Conservation (phyloP, 805 yeast species). For the Zygoascus bituminiphila region DNA sequence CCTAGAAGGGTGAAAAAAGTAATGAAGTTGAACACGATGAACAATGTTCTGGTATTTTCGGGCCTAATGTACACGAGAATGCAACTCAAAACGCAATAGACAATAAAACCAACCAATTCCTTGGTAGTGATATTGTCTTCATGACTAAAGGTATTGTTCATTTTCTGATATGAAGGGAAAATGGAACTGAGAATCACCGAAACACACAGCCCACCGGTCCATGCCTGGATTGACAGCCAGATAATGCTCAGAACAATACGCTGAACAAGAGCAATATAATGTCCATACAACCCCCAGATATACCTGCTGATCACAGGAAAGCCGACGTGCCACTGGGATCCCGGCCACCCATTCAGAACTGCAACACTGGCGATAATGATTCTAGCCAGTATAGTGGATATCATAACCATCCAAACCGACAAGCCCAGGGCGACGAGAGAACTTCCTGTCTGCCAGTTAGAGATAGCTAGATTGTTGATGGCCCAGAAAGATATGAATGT, state of each 20-base stretch:
- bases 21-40: slow-evolving; percentile 32
- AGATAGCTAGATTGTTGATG: slow-evolving; percentile 28
- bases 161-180: slow-evolving; percentile 26
- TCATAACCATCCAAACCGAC: slow-evolving; percentile 38
- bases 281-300: slow-evolving; percentile 41
- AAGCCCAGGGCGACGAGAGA: slow-evolving; percentile 38
- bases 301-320: slow-evolving; percentile 39
- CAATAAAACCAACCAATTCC: slow-evolving; percentile 36
- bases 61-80: slow-evolving; percentile 15
- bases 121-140: slow-evolving; percentile 28
- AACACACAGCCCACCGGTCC: slow-evolving; percentile 39
- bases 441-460: slow-evolving; percentile 37
- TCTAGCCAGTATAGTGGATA: slow-evolving; percentile 36
- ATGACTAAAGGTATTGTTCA: slow-evolving; percentile 34
- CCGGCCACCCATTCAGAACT: slow-evolving; percentile 39
- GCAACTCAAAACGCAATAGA: slow-evolving; percentile 25
- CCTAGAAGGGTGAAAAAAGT: slow-evolving; percentile 30
- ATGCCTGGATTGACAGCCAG: slow-evolving; percentile 41
- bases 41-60: slow-evolving; percentile 27
- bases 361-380: slow-evolving; percentile 35
- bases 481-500: slow-evolving; percentile 30
- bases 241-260: slow-evolving; percentile 39
- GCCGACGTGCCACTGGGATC: slow-evolving; percentile 43
- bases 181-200: slow-evolving; percentile 18
- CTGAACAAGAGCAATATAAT: slow-evolving; percentile 36